A percentile compares a stretch with the other conserved stretches of the same genome.
Conservation (phyloP, 352 stramenopile genomes). For the Pythium utonaiense region DNA sequence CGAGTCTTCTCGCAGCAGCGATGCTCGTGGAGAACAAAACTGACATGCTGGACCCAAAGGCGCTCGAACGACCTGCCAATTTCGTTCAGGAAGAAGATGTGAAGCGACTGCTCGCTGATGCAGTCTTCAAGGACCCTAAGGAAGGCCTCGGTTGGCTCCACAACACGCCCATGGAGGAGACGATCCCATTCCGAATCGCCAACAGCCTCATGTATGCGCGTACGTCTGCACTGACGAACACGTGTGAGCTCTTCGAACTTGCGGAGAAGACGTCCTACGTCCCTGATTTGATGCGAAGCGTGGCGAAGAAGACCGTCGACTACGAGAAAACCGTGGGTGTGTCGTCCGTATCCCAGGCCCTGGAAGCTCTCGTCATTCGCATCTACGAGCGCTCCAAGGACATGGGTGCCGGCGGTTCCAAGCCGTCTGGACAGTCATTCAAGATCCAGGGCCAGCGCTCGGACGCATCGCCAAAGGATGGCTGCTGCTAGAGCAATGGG, state of each 20-base stretch:
- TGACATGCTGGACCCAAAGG: constrained; percentile 42
- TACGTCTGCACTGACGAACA: constrained; percentile 54
- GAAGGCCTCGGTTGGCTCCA: constrained; percentile 53
- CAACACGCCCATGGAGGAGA: constrained; percentile 34
- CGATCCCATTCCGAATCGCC: constrained; percentile 47
- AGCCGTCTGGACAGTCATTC: constrained; percentile 44
- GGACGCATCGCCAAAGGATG: constrained; percentile 18
- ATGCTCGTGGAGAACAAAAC: constrained; percentile 80
- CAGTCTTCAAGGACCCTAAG: constrained; percentile 49
- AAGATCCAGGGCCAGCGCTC: constrained; percentile 22
- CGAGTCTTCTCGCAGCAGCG: constrained; percentile 39
- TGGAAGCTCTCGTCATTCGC: constrained; percentile 60
- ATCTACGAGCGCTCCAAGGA: constrained; percentile 72
- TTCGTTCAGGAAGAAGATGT: constrained; percentile 53
- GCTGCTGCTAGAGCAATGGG: constrained; percentile 34
- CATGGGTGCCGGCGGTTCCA: constrained; percentile 42
- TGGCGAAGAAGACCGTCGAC: constrained; percentile 32
- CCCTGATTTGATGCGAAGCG: constrained; percentile 27
- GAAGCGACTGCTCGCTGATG: constrained; percentile 39
- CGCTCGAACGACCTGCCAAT: constrained; percentile 28
- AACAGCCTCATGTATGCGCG: constrained; percentile 69
- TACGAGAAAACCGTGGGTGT: constrained; percentile 48
- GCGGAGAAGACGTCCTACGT: constrained; percentile 36
- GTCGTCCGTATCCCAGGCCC: constrained; percentile 44
- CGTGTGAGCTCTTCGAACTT: constrained; percentile 58